Conservation (phyloP, 2,329 filamentous ascomycete genomes). For the Chalara sp. region DNA sequence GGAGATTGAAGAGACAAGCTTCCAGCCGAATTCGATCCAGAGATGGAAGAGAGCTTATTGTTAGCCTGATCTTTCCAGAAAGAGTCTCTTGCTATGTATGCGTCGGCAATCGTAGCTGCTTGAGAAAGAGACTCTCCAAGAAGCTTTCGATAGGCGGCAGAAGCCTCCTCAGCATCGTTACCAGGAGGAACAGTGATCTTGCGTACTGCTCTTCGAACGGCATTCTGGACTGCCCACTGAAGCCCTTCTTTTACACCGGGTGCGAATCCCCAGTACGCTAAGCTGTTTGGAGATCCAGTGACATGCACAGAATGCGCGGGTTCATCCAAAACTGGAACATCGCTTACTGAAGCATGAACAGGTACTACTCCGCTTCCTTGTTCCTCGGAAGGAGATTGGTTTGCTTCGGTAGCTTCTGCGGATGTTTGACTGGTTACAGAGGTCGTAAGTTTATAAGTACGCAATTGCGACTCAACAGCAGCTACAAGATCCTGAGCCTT, state of each 20-base stretch:
- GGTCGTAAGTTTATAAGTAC: too few species aligned
- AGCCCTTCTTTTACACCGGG: conserved; percentile 21
- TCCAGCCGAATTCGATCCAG: too few species aligned
- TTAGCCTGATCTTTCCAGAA: conserved; percentile 10
- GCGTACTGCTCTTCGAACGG: conserved; percentile 20
- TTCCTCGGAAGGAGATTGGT: too few species aligned
- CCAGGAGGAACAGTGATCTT: conserved; percentile 15
- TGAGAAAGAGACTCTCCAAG: conserved; percentile 18
- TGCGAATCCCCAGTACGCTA: conserved; percentile 23
- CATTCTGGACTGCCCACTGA: conserved; percentile 21
- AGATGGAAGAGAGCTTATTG: not conserved
- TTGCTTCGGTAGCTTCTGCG: too few species aligned
- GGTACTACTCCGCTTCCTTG: too few species aligned
- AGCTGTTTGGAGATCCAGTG: conserved; percentile 7
- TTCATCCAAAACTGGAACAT: not conserved
- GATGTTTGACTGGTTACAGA: too few species aligned
- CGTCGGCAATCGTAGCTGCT: conserved; percentile 18
- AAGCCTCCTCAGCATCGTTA: conserved; percentile 12
- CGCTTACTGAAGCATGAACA: not conserved
- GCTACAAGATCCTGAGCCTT: not conserved
- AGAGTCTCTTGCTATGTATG: conserved; percentile 16
- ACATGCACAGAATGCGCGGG: not conserved
- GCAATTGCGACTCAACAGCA: not conserved
- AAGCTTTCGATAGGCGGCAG: conserved; percentile 17
- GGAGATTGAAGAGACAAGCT: too few species aligned